These are phyloP conservation scores for Flaveria floridana DNA, from an alignment of 140 eudicot genomes.

Conservation along the genomic window DNA sequence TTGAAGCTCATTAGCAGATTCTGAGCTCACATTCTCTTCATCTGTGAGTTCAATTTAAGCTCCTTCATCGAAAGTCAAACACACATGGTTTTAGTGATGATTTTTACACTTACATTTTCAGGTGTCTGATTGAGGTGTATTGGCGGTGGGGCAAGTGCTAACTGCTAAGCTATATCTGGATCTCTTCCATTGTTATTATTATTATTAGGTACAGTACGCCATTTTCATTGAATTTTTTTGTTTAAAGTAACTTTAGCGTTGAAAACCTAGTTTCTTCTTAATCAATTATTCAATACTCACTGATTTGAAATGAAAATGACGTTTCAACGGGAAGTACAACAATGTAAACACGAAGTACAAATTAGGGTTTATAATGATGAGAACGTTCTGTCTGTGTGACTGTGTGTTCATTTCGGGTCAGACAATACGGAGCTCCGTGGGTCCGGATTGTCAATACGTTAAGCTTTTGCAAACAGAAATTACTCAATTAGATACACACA, in stretches of 20 bases:
- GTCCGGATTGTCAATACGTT: conserved; percentile 28
- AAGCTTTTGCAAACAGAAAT: conserved; percentile 1
- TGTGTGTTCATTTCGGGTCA: conserved; percentile 17
- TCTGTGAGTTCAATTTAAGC: conserved; percentile 16
- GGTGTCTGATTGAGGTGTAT: conserved; percentile 4
- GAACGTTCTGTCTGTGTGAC: not conserved
- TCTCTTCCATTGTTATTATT: conserved; percentile 11
- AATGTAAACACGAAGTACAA: conserved; percentile 22
- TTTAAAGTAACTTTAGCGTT: not conserved
- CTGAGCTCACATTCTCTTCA: conserved; percentile 28
- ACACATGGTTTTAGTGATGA: not conserved
- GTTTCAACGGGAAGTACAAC: conserved; percentile 33
- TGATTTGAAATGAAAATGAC: conserved; percentile 24
- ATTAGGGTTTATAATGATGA: conserved; percentile 23
- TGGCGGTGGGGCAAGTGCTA: conserved; percentile 8
- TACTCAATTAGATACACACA: not conserved
- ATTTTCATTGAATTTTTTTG: not conserved
- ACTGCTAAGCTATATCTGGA: conserved; percentile 13
- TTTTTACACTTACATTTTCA: conserved; percentile 19
- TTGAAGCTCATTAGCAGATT: conserved; percentile 30
- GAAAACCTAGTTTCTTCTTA: conserved; percentile 10
- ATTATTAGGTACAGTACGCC: conserved; percentile 4
- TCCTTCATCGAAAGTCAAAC: not conserved
- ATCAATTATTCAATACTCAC: conserved; percentile 17
- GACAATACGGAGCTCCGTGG: conserved; percentile 33